Conservation (phyloP, 108 stramenopile species). For the Asterionellopsis glacialis region DNA sequence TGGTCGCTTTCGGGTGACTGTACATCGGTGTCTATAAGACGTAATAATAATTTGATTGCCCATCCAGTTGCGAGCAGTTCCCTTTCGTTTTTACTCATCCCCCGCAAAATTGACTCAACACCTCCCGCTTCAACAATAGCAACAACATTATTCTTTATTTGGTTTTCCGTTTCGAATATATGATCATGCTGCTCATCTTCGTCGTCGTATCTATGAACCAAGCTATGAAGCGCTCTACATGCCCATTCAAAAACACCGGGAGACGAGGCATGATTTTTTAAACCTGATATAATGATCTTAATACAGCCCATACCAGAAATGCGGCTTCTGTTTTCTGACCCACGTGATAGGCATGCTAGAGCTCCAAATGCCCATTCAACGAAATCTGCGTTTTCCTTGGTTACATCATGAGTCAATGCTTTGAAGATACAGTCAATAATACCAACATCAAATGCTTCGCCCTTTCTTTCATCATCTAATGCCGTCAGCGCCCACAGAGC, state of each 20-base stretch:
- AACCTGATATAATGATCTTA: slow-evolving; percentile 13
- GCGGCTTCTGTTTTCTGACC: slow-evolving; percentile 5
- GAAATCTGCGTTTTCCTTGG: slow-evolving; percentile 16
- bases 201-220: slow-evolving; percentile 7
- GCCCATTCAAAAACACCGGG: slow-evolving; percentile 34
- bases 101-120: slow-evolving; percentile 10
- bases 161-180: background rate
- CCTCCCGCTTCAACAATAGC: slow-evolving; percentile 18
- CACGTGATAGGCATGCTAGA: slow-evolving; percentile 14
- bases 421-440: slow-evolving; percentile 18
- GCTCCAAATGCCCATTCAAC: slow-evolving; percentile 30
- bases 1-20: background rate
- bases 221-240: slow-evolving; percentile 19
- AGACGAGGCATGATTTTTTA: slow-evolving; percentile 11
- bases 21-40: slow-evolving; percentile 7
- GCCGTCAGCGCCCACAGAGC: slow-evolving; percentile 23
- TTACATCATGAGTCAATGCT: slow-evolving; percentile 1
- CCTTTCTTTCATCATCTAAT: slow-evolving; percentile 4
- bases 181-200: background rate
- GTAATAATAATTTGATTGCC: slow-evolving; percentile 28
- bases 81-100: slow-evolving; percentile 13
- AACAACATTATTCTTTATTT: slow-evolving; percentile 11
- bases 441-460: slow-evolving; percentile 14
- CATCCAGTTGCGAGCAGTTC: slow-evolving; percentile 18
- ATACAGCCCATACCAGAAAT: slow-evolving; percentile 20